A percentile compares a stretch with the other conserved stretches of the same genome.
These are phyloP conservation scores for Paraglomus brasilianum DNA, from an alignment of 192 early-diverging fungal species.

Conservation along the genomic window DNA sequence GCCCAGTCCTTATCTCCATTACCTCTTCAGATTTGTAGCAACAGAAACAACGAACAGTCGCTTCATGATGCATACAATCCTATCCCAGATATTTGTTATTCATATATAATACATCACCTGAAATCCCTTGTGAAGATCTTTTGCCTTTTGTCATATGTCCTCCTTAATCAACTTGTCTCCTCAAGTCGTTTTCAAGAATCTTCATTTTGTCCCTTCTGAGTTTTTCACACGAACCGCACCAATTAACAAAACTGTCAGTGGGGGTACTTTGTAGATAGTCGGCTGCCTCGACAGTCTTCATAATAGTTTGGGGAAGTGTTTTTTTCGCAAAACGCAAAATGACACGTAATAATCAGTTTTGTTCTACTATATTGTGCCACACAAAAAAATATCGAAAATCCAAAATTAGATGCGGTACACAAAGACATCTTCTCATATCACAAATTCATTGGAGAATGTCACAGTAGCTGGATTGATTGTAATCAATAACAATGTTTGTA, in stretches of 20 bases:
- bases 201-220: slow-evolving; percentile 22
- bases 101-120: slow-evolving; percentile 10
- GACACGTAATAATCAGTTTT: too few relatives aligned
- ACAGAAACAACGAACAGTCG: slow-evolving; percentile 26
- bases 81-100: slow-evolving; percentile 22
- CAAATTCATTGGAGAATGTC: too few relatives aligned
- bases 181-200: slow-evolving; percentile 28
- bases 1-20: slow-evolving; percentile 22
- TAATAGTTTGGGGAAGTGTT: too few relatives aligned
- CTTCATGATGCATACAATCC: slow-evolving; percentile 30
- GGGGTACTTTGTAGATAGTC: slow-evolving; percentile 27
- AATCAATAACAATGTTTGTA: too few relatives aligned
- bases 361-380: too few relatives aligned
- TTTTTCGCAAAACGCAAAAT: too few relatives aligned
- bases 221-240: slow-evolving; percentile 14
- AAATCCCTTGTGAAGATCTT: neutral
- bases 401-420: too few relatives aligned
- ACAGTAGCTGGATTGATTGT: too few relatives aligned
- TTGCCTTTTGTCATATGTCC: slow-evolving; percentile 3
- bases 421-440: too few relatives aligned
- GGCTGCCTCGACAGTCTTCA: too few relatives aligned
- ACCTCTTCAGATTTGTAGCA: slow-evolving; percentile 29
- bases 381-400: too few relatives aligned
- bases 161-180: slow-evolving; percentile 10
- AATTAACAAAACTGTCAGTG: slow-evolving; percentile 18